Evolutionary conservation across 495 filamentous ascomycete genomes (phyloP).

Genomic region (Bryoglossum gracile): DNA sequence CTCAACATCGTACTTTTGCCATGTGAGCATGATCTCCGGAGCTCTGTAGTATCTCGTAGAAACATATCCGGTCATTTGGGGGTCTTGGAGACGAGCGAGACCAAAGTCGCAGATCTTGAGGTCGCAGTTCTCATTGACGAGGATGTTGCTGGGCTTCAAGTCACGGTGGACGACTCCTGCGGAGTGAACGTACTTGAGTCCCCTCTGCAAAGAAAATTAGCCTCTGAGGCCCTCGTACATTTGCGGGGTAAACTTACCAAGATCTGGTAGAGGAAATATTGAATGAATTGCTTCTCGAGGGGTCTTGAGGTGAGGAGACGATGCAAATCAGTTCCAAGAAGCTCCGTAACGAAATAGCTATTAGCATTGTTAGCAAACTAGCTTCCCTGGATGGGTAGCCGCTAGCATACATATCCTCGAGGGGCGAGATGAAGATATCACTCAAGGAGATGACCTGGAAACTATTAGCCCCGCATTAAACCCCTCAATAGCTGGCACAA

Average conservation of each 20-base stretch:
- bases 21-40: slow-evolving; percentile 99
- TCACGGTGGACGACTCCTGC: slow-evolving; percentile 97
- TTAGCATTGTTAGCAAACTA: slow-evolving; percentile 25
- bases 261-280: slow-evolving; percentile 99
- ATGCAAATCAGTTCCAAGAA: slow-evolving; percentile 94
- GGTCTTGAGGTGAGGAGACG: slow-evolving; percentile 90
- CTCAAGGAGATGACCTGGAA: slow-evolving; percentile 89
- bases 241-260: slow-evolving; percentile 50
- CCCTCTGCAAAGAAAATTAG: slow-evolving; percentile 57
- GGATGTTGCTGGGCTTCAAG: slow-evolving; percentile 95
- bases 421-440: slow-evolving; percentile 98
- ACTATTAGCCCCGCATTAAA: slow-evolving; percentile 7
- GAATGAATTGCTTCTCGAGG: slow-evolving; percentile 98
- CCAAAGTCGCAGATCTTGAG: slow-evolving; percentile 99
- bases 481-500: slow-evolving; percentile 1
- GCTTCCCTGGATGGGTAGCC: not conserved
- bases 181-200: slow-evolving; percentile 98
- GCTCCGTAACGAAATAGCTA: slow-evolving; percentile 97
- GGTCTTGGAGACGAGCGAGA: slow-evolving; percentile 93
- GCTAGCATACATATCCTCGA: slow-evolving; percentile 85
- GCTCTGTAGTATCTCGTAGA: slow-evolving; percentile 98
- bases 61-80: slow-evolving; percentile 99
- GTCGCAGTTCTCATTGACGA: slow-evolving; percentile 99
- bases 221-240: slow-evolving; percentile 1
- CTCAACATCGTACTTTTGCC: slow-evolving; percentile 99